These are phyloP conservation scores for Gossypium schwendimanii DNA, from an alignment of 441 rosid genomes.

Conservation along the genomic window DNA sequence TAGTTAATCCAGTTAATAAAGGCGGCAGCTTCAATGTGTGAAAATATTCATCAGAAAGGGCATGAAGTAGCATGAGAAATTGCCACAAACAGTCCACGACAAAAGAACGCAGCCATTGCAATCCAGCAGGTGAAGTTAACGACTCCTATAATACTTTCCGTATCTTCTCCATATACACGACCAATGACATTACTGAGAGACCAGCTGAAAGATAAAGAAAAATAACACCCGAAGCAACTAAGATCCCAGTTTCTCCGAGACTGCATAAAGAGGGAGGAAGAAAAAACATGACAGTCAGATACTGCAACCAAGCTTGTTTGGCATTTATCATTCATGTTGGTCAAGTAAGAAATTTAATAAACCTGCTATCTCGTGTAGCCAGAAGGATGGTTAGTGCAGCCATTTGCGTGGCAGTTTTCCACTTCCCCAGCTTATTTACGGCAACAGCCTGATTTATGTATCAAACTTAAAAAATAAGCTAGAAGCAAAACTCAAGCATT, in stretches of 20 bases:
- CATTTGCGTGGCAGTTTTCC: constrained; percentile 99
- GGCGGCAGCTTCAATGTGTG: constrained; percentile 6
- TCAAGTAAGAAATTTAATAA: not conserved
- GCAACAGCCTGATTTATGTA: constrained; percentile 71
- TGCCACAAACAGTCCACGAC: not conserved
- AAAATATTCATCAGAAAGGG: not conserved
- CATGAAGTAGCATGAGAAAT: constrained; percentile 1
- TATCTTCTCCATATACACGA: constrained; percentile 76
- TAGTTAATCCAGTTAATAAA: constrained; percentile 7
- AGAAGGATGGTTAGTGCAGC: constrained; percentile 74
- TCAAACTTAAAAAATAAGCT: not conserved
- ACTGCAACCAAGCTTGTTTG: not conserved
- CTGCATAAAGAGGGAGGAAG: constrained; percentile 28
- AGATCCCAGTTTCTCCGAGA: constrained; percentile 43
- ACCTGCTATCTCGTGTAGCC: constrained; percentile 80
- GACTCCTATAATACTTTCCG: constrained; percentile 66
- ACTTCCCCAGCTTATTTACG: constrained; percentile 86
- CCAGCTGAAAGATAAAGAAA: constrained; percentile 88
- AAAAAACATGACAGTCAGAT: not conserved
- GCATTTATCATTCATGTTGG: not conserved
- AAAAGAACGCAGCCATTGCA: constrained; percentile 9
- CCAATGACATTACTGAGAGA: constrained; percentile 76
- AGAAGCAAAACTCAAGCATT: not conserved
- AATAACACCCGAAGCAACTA: constrained; percentile 52
- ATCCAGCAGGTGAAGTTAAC: constrained; percentile 17